Evolutionary conservation across 1,284 basidiomycete genomes (phyloP).

Genomic region (Ustilago esculenta): DNA sequence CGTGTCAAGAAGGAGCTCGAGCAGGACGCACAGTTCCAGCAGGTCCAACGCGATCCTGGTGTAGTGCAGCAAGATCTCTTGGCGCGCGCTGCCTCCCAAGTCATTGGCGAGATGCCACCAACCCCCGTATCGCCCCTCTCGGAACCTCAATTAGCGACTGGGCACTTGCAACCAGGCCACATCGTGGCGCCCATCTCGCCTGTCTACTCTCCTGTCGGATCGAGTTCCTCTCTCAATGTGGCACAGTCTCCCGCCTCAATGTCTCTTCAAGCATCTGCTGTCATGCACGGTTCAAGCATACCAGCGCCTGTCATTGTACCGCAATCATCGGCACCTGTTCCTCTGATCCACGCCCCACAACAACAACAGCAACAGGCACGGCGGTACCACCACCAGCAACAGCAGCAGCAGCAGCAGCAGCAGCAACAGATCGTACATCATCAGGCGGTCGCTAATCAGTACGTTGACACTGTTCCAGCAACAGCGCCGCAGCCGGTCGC

Average conservation of each 20-base stretch:
- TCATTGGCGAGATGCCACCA: constrained; percentile 50
- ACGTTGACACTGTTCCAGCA: not conserved
- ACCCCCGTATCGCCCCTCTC: constrained; percentile 24
- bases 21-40: constrained; percentile 57
- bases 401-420: constrained; percentile 9
- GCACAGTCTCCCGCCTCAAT: constrained; percentile 22
- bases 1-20: constrained; percentile 57
- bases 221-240: constrained; percentile 29
- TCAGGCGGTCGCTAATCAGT: constrained; percentile 3
- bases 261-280: constrained; percentile 19
- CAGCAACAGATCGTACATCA: constrained; percentile 3
- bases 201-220: constrained; percentile 36
- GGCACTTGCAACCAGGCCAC: constrained; percentile 38
- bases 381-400: no score
- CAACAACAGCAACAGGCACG: no score
- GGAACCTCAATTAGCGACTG: constrained; percentile 11
- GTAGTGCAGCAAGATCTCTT: constrained; percentile 51
- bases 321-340: constrained; percentile 9
- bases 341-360: constrained; percentile 10
- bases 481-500: constrained; percentile 7
- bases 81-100: constrained; percentile 53
- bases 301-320: constrained; percentile 10
- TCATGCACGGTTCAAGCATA: constrained; percentile 13
- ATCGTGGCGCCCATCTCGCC: constrained; percentile 34
- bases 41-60: constrained; percentile 46